Base-by-base conservation (phyloP, 805 yeast genomes). In the Myxozyma geophila region DNA sequence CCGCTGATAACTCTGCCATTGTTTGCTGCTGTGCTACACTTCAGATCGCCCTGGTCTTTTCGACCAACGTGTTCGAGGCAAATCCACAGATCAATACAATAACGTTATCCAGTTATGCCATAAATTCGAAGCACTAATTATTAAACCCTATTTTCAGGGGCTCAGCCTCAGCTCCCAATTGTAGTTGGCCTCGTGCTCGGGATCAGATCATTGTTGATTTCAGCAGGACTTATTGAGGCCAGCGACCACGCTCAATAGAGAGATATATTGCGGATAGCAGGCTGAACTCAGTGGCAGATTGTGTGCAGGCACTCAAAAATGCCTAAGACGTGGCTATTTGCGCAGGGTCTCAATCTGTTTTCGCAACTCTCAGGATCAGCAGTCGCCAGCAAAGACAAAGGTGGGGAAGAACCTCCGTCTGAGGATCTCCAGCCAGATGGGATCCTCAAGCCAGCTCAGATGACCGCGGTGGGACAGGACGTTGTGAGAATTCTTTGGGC, bases 241-340 rank as follows among this genome's bases (percentile, higher is more conserved):
- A 12, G 43, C 43, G 43, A 39, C 28, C 28, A 28, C 28, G 5
- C 5, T 28, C 28, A 28, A 28, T 28, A 28, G 28, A 28, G 28
- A 28, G 28, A 28, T 28, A 28, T 28, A 28, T 28, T 5, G 28
- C 28, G 28, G 28, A 28, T 28, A 12, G 3, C 43, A 39, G 7
- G n/a, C 43, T 39, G 43, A 7, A 39, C 28, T 28, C 28, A 28
- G 43, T n/a, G 17, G 10, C 46, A n/a, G 47, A n/a, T 43, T n/a
- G 37, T 35, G 28, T 17, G 37, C 28, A 13, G 13, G 39, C 39
- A n/a, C 35, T 35, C 15, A 15, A n/a, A n/a, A n/a, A 59, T 59
- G 62, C 58, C 62, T 13, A 13, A 35, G 33, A 47, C 58, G 17
- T 53, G 62, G 58, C 43, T 59, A 7, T 59, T 50, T 59, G 62